Conservation (phyloP, 2,329 filamentous ascomycete species). For the Sclerotinia glacialis region DNA sequence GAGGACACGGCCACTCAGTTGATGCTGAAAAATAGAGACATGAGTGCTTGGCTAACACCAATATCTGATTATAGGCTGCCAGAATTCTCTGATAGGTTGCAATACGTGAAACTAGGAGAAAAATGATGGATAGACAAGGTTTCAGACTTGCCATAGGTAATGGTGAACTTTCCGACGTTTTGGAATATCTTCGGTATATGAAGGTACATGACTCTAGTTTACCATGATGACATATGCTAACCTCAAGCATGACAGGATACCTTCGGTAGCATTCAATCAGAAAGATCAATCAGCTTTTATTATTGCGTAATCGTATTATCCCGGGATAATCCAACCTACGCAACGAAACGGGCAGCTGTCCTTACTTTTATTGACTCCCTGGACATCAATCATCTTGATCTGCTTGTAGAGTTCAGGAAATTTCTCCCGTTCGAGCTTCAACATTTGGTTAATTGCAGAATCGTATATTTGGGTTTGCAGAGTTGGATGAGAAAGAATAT, state of each 20-base stretch:
- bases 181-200: too few relatives aligned
- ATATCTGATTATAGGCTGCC: background rate
- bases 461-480: background rate
- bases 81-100: background rate
- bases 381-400: background rate
- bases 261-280: background rate
- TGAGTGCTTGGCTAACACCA: background rate
- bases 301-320: fast-evolving
- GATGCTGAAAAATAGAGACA: background rate
- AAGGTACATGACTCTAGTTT: background rate
- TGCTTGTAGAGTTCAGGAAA: fast-evolving
- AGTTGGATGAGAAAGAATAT: background rate
- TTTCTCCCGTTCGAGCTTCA: fast-evolving
- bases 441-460: background rate
- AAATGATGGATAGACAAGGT: background rate
- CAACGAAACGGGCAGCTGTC: too few relatives aligned
- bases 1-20: too few relatives aligned
- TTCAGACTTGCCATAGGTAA: too few relatives aligned
- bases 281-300: fast-evolving
- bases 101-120: background rate
- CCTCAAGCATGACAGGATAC: background rate
- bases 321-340: too few relatives aligned
- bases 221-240: background rate
- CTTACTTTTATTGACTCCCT: background rate
- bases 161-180: too few relatives aligned